phyloP scores from a whole-genome alignment of 495 filamentous ascomycete genomes.

The Trichoderma erinaceum region DNA sequence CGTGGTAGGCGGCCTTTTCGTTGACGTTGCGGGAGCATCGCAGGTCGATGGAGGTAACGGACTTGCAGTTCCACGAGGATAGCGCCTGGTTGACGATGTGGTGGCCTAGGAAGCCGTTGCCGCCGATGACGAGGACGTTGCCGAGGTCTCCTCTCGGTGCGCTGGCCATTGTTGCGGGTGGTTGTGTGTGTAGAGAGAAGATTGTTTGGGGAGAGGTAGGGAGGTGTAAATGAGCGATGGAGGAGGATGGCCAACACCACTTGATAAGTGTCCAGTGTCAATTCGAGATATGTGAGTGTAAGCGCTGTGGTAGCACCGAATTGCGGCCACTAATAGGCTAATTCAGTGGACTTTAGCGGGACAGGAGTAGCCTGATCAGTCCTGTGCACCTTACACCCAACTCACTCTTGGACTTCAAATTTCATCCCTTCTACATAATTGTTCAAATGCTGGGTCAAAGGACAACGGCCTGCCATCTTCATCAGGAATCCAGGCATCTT shows the following conservation, averaged over 20 bases:
- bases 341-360: neutral
- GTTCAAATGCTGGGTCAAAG: too few relatives aligned
- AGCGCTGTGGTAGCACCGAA: neutral
- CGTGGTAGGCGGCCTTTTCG: conserved; percentile 63
- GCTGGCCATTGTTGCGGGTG: conserved; percentile 25
- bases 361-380: too few relatives aligned
- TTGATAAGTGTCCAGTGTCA: too few relatives aligned
- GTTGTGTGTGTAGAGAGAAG: neutral
- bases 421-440: too few relatives aligned
- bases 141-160: conserved; percentile 42
- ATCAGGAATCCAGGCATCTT: neutral
- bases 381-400: too few relatives aligned
- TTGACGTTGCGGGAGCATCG: conserved; percentile 68
- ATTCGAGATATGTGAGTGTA: too few relatives aligned
- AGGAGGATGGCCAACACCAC: neutral
- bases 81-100: conserved; percentile 59
- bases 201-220: neutral
- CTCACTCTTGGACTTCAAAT: too few relatives aligned
- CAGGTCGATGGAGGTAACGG: conserved; percentile 82
- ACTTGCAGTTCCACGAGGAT: conserved; percentile 47
- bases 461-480: neutral
- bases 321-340: neutral
- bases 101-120: conserved; percentile 65
- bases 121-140: conserved; percentile 59
- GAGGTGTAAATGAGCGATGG: neutral